Evolutionary conservation across 108 stramenopile genomes (phyloP), one percentile per base, ranked within the genome.

Genomic region (Discostella stelligeroides): DNA sequence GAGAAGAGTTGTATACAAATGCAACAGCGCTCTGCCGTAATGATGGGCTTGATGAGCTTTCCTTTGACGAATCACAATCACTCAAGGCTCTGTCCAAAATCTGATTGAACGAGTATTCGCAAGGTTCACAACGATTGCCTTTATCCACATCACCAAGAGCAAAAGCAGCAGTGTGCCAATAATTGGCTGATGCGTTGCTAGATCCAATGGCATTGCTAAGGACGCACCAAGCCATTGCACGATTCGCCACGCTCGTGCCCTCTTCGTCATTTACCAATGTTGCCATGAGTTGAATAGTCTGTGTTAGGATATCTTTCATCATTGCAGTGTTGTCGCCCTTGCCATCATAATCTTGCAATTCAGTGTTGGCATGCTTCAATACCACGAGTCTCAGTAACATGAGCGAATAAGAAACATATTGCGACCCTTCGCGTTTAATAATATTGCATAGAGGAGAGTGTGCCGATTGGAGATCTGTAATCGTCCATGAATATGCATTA

Each of bases 351-450:
- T n/a, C n/a, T n/a, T n/a, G n/a, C n/a, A n/a, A n/a, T n/a, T n/a
- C n/a, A n/a, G n/a, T n/a, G n/a, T n/a, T n/a, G n/a, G n/a, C n/a
- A 41, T 71, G 60, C 23, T 73, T 55, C 56, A 90, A 62, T 13
- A 85, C 83, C 20, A 82, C 61, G 46, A 90, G 63, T n/a, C 88
- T 75, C 45, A 87, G 20, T 8, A 90, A 61, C 80, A 89, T 78
- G 14, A 89, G 67, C 20, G 82, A 82, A 60, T 86, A 89, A 12
- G 85, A 62, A 13, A 60, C 14, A 40, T 77, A 21, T n/a, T 59
- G 39, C n/a, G 38, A 38, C 3, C 34, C 28, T 7, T 27, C 60
- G 28, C 51, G 51, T 20, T 60, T 42, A 29, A 69, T 67, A 58
- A 78, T 42, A 8, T 59, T 50, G 30, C 59, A 40, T 58, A 70